phyloP scores from a whole-genome alignment of 768 basidiomycete species.

The Cystobasidium onofrii region DNA sequence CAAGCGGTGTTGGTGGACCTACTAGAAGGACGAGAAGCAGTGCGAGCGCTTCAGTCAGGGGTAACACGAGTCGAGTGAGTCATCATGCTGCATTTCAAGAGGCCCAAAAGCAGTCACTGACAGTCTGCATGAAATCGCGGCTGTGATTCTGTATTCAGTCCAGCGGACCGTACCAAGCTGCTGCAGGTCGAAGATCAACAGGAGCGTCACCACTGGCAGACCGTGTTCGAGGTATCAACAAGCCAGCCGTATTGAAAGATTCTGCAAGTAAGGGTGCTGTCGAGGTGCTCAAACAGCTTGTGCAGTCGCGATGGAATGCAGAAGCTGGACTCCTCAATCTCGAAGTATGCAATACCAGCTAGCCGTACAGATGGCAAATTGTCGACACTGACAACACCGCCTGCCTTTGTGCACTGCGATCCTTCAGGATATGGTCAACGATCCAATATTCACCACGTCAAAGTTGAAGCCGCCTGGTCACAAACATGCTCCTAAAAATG shows the following conservation, averaged over 20 bases:
- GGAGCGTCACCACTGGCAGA: neutral
- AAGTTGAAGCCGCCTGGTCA: conserved; percentile 64
- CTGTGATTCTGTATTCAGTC: neutral
- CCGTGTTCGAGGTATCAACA: conserved; percentile 11
- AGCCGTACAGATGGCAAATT: neutral
- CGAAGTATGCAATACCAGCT: conserved; percentile 54
- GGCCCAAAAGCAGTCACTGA: neutral
- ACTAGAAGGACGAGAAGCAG: neutral
- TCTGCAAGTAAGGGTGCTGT: conserved; percentile 43
- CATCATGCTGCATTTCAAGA: neutral
- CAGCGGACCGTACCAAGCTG: neutral
- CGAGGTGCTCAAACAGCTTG: conserved; percentile 68
- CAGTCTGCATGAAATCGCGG: neutral
- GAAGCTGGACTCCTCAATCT: conserved; percentile 67
- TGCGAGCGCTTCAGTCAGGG: neutral
- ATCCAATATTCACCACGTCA: conserved; percentile 65
- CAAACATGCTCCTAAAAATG: conserved; percentile 53
- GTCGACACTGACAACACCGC: neutral
- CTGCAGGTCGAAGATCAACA: neutral
- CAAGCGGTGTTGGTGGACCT: neutral
- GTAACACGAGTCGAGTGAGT: neutral
- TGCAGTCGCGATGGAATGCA: conserved; percentile 63
- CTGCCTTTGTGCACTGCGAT: neutral
- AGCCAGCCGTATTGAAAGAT: conserved; percentile 14
- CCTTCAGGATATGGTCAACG: conserved; percentile 63